Evolutionary conservation across 2,329 filamentous ascomycete genomes (phyloP).

Genomic region (Fusarium hostae): DNA sequence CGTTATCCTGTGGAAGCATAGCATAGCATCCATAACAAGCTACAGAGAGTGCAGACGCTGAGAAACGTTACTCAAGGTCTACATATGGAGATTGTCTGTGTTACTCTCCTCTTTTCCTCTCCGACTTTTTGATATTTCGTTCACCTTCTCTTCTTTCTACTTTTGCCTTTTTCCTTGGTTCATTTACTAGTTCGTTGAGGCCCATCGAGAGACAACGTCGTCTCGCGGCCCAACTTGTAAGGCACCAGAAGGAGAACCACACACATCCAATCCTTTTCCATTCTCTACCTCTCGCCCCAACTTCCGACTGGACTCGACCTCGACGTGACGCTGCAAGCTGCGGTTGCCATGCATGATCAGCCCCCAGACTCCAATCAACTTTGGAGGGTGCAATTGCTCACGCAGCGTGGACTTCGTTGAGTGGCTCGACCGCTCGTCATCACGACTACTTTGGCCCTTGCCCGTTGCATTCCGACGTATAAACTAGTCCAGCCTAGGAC

Average conservation of each 20-base stretch:
- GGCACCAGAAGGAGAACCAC: slow-evolving; percentile 31
- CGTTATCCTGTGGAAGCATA: slow-evolving; percentile 34
- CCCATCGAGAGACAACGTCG: slow-evolving; percentile 8
- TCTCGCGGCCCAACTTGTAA: slow-evolving; percentile 45
- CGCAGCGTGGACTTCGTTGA: slow-evolving; percentile 47
- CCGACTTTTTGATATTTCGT: background rate
- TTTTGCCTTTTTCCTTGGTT: background rate
- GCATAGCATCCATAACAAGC: background rate
- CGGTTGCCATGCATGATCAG: slow-evolving; percentile 48
- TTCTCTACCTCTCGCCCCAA: slow-evolving; percentile 39
- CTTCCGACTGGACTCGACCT: slow-evolving; percentile 21
- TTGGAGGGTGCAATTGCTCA: slow-evolving; percentile 40
- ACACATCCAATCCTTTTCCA: slow-evolving; percentile 22
- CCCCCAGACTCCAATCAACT: slow-evolving; percentile 45
- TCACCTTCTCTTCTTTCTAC: background rate
- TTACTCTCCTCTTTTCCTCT: slow-evolving; percentile 5
- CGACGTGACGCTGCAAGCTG: slow-evolving; percentile 43
- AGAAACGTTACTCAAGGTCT: slow-evolving; percentile 24
- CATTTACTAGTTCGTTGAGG: slow-evolving; percentile 16
- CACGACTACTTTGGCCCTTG: slow-evolving; percentile 30
- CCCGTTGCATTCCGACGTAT: slow-evolving; percentile 28
- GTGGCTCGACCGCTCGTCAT: slow-evolving; percentile 40
- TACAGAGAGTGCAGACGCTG: slow-evolving; percentile 19
- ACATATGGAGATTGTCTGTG: background rate
- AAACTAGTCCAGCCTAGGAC: slow-evolving; percentile 36